Percentiles rank a stretch among this genome's conserved stretches.
Evolutionary conservation across 495 filamentous ascomycete species (phyloP).

Genomic region (Tetracladium marchalianum): DNA sequence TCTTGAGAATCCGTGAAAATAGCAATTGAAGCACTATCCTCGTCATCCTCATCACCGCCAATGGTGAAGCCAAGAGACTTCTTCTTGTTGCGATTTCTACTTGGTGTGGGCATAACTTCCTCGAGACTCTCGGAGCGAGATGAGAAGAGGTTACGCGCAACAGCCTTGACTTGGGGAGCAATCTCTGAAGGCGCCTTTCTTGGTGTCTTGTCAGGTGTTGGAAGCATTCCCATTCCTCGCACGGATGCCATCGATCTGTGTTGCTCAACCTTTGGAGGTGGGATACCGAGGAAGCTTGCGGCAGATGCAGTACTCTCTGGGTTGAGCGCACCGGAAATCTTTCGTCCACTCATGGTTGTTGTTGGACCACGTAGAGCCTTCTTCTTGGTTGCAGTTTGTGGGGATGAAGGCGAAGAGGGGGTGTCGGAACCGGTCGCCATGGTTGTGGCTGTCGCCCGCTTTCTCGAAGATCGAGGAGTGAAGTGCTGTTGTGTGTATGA

Average conservation of each 20-base stretch:
- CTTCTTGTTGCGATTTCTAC: constrained; percentile 36
- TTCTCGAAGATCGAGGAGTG: constrained; percentile 32
- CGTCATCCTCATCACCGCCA: constrained; percentile 56
- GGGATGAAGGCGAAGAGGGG: constrained; percentile 20
- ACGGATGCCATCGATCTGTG: constrained; percentile 9
- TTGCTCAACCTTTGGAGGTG: constrained; percentile 12
- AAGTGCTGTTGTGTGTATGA: constrained; percentile 19
- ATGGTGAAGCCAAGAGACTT: constrained; percentile 50
- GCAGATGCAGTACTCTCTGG: constrained; percentile 26
- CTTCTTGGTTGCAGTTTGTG: constrained; percentile 42
- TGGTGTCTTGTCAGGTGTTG: constrained; percentile 87
- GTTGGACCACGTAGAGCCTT: constrained; percentile 22
- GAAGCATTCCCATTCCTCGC: constrained; percentile 47
- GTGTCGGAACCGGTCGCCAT: constrained; percentile 5
- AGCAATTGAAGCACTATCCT: constrained; percentile 48
- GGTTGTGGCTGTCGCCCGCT: constrained; percentile 20
- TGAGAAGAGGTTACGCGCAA: constrained; percentile 69
- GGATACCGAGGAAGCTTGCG: constrained; percentile 26
- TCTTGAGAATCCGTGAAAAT: constrained; percentile 91
- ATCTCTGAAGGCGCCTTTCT: constrained; percentile 50
- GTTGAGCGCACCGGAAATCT: constrained; percentile 29
- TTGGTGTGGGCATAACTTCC: constrained; percentile 50
- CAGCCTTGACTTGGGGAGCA: constrained; percentile 45
- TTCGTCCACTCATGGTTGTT: constrained; percentile 23
- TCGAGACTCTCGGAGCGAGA: constrained; percentile 31